A percentile compares a stretch with the other conserved stretches of the same genome.
phyloP scores from a whole-genome alignment of 2,329 filamentous ascomycete genomes.

The Neobulgaria alba region DNA sequence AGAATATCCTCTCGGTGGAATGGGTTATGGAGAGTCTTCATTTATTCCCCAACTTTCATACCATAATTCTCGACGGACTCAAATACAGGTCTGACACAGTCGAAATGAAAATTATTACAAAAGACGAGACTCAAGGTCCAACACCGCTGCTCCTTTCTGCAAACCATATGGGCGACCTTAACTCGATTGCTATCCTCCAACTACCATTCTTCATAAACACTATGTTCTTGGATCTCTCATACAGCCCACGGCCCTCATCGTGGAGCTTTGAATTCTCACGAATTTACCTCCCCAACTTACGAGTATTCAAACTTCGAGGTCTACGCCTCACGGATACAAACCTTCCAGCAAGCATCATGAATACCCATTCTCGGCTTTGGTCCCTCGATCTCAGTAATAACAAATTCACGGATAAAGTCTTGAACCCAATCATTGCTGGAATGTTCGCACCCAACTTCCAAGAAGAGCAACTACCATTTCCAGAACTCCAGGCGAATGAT shows the following conservation, averaged over 20 bases:
- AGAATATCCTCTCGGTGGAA: not conserved
- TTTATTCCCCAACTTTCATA: not conserved
- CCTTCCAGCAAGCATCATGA: conserved; percentile 29
- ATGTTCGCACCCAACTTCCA: conserved; percentile 3
- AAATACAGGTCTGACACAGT: no score
- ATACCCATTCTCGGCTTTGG: conserved; percentile 39
- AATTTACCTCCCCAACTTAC: conserved; percentile 36
- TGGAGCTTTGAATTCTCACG: not conserved
- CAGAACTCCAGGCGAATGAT: no score
- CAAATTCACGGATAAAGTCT: conserved; percentile 37
- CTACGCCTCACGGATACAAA: conserved; percentile 37
- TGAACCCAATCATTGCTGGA: conserved; percentile 32
- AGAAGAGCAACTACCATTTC: not conserved
- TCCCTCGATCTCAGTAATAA: conserved; percentile 48
- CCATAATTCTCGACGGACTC: not conserved
- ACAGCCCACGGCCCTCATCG: conserved; percentile 4
- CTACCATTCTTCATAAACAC: conserved; percentile 4
- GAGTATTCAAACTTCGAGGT: conserved; percentile 42
- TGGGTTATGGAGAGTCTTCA: not conserved
- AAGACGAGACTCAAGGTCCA: not conserved
- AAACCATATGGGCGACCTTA: not conserved
- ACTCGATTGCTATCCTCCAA: not conserved
- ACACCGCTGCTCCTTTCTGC: not conserved
- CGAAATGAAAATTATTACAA: not conserved
- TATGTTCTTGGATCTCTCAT: conserved; percentile 18